These are phyloP conservation scores for Atkinsonella hypoxylon DNA, from an alignment of 2,329 filamentous ascomycete genomes.

Conservation along the genomic window DNA sequence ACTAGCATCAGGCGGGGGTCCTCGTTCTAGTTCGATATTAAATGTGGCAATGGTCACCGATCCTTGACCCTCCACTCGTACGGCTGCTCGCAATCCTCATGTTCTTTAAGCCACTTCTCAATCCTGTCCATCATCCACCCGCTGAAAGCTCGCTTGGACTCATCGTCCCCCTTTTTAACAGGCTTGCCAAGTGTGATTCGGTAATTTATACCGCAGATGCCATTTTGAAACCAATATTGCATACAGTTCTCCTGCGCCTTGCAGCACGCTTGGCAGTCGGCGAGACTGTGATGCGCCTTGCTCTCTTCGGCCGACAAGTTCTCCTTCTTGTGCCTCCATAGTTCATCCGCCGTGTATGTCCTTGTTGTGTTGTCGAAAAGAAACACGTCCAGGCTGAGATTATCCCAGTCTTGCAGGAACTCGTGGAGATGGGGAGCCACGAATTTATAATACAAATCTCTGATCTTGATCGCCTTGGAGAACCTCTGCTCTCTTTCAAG, in stretches of 20 bases:
- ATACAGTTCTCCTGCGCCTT: slow-evolving; percentile 23
- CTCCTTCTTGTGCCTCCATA: slow-evolving; percentile 17
- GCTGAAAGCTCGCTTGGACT: slow-evolving; percentile 19
- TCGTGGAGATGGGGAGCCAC: slow-evolving; percentile 27
- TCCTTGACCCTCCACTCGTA: background rate
- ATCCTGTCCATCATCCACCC: slow-evolving; percentile 32
- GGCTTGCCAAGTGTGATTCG: slow-evolving; percentile 28
- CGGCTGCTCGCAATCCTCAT: slow-evolving; percentile 21
- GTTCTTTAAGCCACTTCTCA: slow-evolving; percentile 23
- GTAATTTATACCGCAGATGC: slow-evolving; percentile 23
- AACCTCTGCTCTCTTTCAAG: slow-evolving; percentile 29
- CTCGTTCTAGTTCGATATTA: too few species aligned
- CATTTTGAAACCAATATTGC: slow-evolving; percentile 27
- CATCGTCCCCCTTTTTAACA: slow-evolving; percentile 15
- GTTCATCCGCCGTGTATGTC: slow-evolving; percentile 11
- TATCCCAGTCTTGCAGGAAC: slow-evolving; percentile 39
- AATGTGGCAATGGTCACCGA: too few species aligned
- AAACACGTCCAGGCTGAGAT: slow-evolving; percentile 31
- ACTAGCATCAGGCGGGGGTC: background rate
- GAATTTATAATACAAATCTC: slow-evolving; percentile 35
- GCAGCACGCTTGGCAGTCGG: slow-evolving; percentile 33
- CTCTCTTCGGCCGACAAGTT: slow-evolving; percentile 24
- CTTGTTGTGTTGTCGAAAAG: slow-evolving; percentile 25
- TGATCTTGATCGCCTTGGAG: slow-evolving; percentile 21
- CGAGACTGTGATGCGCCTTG: slow-evolving; percentile 27